Evolutionary conservation across 2,329 filamentous ascomycete genomes (phyloP).

Genomic region (Achaetomium macrosporum): DNA sequence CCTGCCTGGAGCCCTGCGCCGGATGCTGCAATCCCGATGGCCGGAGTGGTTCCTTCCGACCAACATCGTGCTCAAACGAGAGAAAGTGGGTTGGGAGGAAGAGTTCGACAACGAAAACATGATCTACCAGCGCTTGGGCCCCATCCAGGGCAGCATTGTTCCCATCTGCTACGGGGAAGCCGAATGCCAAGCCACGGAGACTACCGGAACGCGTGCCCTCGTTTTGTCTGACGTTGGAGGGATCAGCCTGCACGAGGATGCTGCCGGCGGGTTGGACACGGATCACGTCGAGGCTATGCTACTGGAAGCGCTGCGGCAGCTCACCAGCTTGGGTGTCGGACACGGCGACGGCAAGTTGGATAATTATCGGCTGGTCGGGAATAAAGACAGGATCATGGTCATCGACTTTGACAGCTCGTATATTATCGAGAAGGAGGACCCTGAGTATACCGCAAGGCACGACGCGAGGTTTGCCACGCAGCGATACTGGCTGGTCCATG

Average conservation of each 20-base stretch:
- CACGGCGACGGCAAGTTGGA: background rate
- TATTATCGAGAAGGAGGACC: background rate
- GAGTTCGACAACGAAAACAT: slow-evolving; percentile 20
- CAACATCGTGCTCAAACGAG: slow-evolving; percentile 17
- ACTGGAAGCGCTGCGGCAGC: background rate
- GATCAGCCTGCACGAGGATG: slow-evolving; percentile 3
- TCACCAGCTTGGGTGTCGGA: background rate
- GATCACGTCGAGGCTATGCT: background rate
- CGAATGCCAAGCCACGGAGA: slow-evolving; percentile 7
- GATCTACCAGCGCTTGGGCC: slow-evolving; percentile 7
- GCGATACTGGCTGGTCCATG: background rate
- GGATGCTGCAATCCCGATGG: background rate
- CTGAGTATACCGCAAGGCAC: background rate
- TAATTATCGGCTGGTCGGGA: background rate
- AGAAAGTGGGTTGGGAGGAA: slow-evolving; percentile 15
- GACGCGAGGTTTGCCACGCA: background rate
- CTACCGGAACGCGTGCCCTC: slow-evolving; percentile 1
- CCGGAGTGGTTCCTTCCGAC: slow-evolving; percentile 12
- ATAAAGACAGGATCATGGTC: background rate
- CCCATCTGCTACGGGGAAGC: slow-evolving; percentile 17
- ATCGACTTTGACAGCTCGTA: slow-evolving; percentile 5
- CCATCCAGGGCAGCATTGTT: slow-evolving; percentile 15
- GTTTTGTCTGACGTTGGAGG: slow-evolving; percentile 4
- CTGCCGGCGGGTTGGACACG: background rate
- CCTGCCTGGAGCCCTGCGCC: background rate